Evolutionary conservation across 805 yeast genomes (phyloP).

Genomic region (Komagataella mondaviorum): DNA sequence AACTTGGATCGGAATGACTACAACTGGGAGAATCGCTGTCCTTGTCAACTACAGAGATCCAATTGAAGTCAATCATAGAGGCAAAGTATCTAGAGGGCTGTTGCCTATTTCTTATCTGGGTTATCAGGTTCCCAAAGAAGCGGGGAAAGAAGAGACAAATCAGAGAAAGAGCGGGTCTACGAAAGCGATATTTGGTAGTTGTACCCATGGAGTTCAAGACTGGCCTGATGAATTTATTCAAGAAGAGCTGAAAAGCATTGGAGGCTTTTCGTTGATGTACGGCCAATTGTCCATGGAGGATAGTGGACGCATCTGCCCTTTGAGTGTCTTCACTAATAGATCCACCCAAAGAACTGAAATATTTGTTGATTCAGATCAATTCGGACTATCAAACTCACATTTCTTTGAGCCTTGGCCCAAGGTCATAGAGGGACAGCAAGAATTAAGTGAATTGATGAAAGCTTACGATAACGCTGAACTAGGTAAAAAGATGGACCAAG

Average conservation of each 20-base stretch:
- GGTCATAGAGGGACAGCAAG: slow-evolving; percentile 51
- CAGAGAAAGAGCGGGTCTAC: background rate
- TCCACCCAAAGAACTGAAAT: slow-evolving; percentile 15
- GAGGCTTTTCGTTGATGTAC: slow-evolving; percentile 52
- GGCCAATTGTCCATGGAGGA: slow-evolving; percentile 26
- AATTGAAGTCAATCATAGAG: slow-evolving; percentile 7
- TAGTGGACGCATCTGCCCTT: slow-evolving; percentile 16
- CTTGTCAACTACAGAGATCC: slow-evolving; percentile 63
- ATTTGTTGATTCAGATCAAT: slow-evolving; percentile 11
- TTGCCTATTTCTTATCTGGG: slow-evolving; percentile 26
- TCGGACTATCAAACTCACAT: slow-evolving; percentile 62
- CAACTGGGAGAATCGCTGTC: slow-evolving; percentile 48
- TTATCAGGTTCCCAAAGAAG: slow-evolving; percentile 17
- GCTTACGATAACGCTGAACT: slow-evolving; percentile 8
- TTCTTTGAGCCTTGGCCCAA: slow-evolving; percentile 67
- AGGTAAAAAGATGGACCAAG: slow-evolving; percentile 6
- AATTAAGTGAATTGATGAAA: slow-evolving; percentile 26
- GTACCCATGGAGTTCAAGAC: background rate
- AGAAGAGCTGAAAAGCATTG: slow-evolving; percentile 23
- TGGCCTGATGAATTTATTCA: slow-evolving; percentile 2
- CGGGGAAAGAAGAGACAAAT: slow-evolving; percentile 28
- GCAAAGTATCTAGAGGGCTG: slow-evolving; percentile 28
- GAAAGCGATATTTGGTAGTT: background rate
- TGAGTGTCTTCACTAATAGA: slow-evolving; percentile 37
- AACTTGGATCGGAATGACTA: slow-evolving; percentile 75